Percentiles rank a stretch among this genome's conserved stretches.
These are phyloP conservation scores for Bipolaris zeicola DNA, from an alignment of 2,329 filamentous ascomycete genomes.

Conservation along the genomic window DNA sequence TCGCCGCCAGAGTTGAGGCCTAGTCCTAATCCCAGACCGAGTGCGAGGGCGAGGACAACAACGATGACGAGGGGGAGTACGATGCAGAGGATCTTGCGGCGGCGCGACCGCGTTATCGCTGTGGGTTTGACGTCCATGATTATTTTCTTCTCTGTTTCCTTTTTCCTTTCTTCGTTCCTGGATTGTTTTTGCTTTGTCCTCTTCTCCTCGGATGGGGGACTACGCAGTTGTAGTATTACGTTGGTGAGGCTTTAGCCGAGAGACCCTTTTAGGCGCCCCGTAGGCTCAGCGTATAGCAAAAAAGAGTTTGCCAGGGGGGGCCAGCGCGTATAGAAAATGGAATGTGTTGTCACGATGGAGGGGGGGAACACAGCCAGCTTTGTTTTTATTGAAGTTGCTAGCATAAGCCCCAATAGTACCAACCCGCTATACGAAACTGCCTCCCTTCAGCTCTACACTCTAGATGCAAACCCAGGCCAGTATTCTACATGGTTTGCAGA, in stretches of 20 bases:
- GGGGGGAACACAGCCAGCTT: background rate
- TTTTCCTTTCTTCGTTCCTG: background rate
- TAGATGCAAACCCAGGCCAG: background rate
- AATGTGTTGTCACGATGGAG: too few species aligned
- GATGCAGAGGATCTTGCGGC: constrained; percentile 36
- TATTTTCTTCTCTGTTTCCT: background rate
- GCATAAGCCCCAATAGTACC: background rate
- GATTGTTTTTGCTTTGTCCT: background rate
- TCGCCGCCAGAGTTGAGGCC: constrained; percentile 34
- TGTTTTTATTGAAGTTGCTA: background rate
- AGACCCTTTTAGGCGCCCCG: too few species aligned
- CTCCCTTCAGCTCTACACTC: background rate
- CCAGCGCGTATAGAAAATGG: too few species aligned
- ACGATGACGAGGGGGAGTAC: constrained; percentile 33
- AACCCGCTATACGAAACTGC: too few species aligned
- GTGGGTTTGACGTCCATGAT: constrained; percentile 19
- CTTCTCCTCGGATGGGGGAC: background rate
- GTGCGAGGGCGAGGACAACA: constrained; percentile 56
- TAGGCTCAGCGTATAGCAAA: too few species aligned
- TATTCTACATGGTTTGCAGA: background rate
- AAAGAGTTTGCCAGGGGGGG: too few species aligned
- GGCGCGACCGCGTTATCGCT: constrained; percentile 23
- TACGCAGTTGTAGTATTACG: background rate
- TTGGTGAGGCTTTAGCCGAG: too few species aligned
- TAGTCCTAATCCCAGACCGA: constrained; percentile 64